Conservation (phyloP, 23 red algal genomes). For the Gracilaria caudata region DNA sequence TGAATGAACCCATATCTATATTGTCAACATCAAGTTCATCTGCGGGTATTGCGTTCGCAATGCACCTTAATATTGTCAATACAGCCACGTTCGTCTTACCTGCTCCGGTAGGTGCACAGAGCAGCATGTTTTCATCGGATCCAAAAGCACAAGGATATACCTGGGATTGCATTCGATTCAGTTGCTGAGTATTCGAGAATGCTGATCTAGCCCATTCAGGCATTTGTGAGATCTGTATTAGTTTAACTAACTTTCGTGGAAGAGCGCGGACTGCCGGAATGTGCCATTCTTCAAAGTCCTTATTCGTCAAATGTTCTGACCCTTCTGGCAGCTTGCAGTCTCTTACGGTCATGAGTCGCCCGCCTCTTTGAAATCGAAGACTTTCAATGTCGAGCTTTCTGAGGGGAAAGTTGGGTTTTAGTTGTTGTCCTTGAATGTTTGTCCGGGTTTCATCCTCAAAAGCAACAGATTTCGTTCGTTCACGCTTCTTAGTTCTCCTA, state of each 20-base stretch:
- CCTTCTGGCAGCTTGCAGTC: conserved; percentile 66
- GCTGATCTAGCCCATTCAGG: conserved; percentile 57
- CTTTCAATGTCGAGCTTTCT: conserved; percentile 76
- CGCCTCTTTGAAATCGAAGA: conserved; percentile 62
- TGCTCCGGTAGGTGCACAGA: conserved; percentile 94
- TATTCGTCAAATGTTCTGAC: conserved; percentile 58
- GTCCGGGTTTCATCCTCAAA: background rate
- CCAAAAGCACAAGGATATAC: conserved; percentile 75
- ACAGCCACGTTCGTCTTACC: conserved; percentile 97
- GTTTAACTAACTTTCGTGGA: background rate
- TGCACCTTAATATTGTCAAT: conserved; percentile 74
- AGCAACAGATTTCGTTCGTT: conserved; percentile 1
- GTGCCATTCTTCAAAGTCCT: conserved; percentile 82
- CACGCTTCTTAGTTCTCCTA: conserved; percentile 14
- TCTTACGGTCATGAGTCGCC: conserved; percentile 53
- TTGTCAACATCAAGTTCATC: background rate
- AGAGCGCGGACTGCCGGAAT: conserved; percentile 49
- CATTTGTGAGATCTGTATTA: conserved; percentile 27
- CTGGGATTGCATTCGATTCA: conserved; percentile 84
- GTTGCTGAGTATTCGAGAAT: conserved; percentile 57
- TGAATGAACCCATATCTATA: conserved; percentile 65
- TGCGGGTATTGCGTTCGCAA: conserved; percentile 33
- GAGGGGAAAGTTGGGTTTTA: conserved; percentile 15
- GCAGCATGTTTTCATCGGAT: conserved; percentile 87
- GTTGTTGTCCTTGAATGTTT: background rate